These are phyloP conservation scores for Tetrahymena malaccensis DNA, from an alignment of 73 alveolate genomes.

Conservation along the genomic window DNA sequence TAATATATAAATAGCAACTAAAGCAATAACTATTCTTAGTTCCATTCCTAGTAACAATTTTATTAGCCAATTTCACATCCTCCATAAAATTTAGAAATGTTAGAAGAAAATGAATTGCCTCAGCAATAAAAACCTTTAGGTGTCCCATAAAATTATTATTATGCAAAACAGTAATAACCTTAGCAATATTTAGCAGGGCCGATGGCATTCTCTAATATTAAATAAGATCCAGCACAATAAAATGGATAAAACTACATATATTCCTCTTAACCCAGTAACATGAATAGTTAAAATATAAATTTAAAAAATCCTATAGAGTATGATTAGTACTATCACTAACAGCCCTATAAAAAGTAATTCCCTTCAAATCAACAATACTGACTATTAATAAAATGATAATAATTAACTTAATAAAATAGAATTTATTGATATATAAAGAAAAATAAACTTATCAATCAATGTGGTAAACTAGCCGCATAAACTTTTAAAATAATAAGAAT, in stretches of 20 bases:
- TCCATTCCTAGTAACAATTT: neutral
- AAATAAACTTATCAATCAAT: neutral
- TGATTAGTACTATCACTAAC: neutral
- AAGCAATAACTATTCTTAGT: neutral
- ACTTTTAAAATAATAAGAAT: neutral
- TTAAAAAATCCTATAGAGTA: neutral
- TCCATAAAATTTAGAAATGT: neutral
- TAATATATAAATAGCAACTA: neutral
- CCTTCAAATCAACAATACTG: neutral
- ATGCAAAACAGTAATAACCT: neutral
- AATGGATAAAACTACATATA: neutral
- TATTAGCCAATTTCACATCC: neutral
- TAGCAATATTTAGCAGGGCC: neutral
- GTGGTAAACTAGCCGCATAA: neutral
- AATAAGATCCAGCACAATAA: neutral
- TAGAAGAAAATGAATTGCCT: neutral
- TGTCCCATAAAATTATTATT: neutral
- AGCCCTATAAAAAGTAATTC: neutral
- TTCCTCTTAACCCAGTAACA: neutral
- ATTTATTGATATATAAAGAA: too few species aligned
- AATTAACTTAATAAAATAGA: neutral
- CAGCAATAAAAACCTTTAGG: neutral
- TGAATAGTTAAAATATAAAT: neutral
- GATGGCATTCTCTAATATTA: neutral
- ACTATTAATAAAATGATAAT: neutral